These are phyloP conservation scores for Lepiota venenata DNA, from an alignment of 768 basidiomycete genomes.

Conservation along the genomic window DNA sequence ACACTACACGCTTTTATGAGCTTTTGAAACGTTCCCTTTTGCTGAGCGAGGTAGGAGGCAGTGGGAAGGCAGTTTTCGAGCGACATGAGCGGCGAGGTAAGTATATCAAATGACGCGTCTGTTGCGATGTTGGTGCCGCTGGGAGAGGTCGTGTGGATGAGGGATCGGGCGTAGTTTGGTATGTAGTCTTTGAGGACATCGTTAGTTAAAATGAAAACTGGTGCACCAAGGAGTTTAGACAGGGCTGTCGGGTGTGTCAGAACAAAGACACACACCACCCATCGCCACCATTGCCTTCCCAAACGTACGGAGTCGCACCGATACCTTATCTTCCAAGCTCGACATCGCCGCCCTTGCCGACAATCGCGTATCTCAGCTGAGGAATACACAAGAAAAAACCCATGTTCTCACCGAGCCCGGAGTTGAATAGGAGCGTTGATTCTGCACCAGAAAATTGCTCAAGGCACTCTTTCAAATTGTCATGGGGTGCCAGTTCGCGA, in stretches of 20 bases:
- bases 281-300: conserved; percentile 86
- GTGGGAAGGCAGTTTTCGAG: too few relatives aligned
- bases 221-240: background rate
- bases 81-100: too few relatives aligned
- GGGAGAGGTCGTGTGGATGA: conserved; percentile 90
- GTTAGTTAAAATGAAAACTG: conserved; percentile 75
- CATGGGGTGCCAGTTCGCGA: conserved; percentile 76
- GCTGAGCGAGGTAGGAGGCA: too few relatives aligned
- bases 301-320: conserved; percentile 85
- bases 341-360: conserved; percentile 70
- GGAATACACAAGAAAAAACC: conserved; percentile 83
- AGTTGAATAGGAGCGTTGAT: conserved; percentile 83
- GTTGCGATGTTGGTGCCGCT: conserved; percentile 73
- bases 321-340: conserved; percentile 67
- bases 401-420: conserved; percentile 91
- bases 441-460: conserved; percentile 55
- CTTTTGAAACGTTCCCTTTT: too few relatives aligned
- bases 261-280: conserved; percentile 60
- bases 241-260: background rate
- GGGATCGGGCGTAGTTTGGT: conserved; percentile 85
- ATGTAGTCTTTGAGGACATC: conserved; percentile 77
- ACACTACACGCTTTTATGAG: too few relatives aligned
- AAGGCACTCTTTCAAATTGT: conserved; percentile 67
- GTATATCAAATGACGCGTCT: conserved; percentile 75
- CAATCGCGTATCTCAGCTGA: conserved; percentile 71